Evolutionary conservation across 495 filamentous ascomycete species (phyloP).

Genomic region (Acidiella bohemica): DNA sequence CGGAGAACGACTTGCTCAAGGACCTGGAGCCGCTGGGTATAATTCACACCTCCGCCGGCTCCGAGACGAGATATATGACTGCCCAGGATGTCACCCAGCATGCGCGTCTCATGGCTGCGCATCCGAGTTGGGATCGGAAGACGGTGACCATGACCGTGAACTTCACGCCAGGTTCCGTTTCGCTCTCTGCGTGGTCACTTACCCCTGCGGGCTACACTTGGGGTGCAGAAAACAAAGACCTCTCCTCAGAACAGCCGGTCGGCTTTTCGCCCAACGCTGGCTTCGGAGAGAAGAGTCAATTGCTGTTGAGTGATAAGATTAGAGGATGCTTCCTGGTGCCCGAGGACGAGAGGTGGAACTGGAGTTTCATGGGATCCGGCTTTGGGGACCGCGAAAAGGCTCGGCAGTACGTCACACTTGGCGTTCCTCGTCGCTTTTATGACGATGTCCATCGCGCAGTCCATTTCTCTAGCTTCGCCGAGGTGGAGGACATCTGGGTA

Average conservation of each 20-base stretch:
- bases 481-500: conserved; percentile 34
- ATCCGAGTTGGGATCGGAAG: conserved; percentile 83
- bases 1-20: conserved; percentile 77
- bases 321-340: conserved; percentile 92
- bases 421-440: conserved; percentile 78
- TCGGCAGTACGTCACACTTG: conserved; percentile 77
- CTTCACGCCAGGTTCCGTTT: conserved; percentile 97
- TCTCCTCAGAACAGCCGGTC: conserved; percentile 76
- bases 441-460: conserved; percentile 81
- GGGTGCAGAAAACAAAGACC: conserved; percentile 93
- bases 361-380: conserved; percentile 86
- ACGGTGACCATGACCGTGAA: conserved; percentile 92
- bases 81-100: conserved; percentile 89
- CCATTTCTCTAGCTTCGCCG: conserved; percentile 52
- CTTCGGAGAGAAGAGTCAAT: conserved; percentile 91
- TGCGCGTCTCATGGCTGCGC: conserved; percentile 69
- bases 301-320: conserved; percentile 82
- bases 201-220: conserved; percentile 90
- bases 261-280: conserved; percentile 63
- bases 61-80: conserved; percentile 92
- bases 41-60: conserved; percentile 90
- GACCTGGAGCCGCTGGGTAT: conserved; percentile 83
- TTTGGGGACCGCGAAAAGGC: conserved; percentile 86
- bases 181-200: conserved; percentile 80
- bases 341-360: conserved; percentile 89